These are phyloP conservation scores for Colletotrichum tamarilloi DNA, from an alignment of 2,329 filamentous ascomycete genomes.

Conservation along the genomic window DNA sequence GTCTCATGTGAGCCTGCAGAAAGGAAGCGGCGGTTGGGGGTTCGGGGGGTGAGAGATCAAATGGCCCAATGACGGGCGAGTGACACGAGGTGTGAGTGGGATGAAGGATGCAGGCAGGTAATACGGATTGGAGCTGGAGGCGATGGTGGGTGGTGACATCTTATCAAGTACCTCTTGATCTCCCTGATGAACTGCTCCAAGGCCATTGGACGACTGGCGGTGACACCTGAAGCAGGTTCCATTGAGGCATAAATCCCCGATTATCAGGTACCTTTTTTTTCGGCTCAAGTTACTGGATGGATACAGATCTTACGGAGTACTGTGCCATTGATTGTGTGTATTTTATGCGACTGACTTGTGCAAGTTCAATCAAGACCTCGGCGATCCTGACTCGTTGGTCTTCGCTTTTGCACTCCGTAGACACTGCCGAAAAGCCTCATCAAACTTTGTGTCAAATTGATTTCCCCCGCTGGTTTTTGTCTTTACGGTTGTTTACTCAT, in stretches of 20 bases:
- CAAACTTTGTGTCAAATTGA: neutral
- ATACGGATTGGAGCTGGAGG: slow-evolving; percentile 10
- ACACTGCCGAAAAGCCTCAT: neutral
- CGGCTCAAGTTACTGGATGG: neutral
- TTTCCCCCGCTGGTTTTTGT: neutral
- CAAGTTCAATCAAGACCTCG: neutral
- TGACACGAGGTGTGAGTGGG: slow-evolving; percentile 2
- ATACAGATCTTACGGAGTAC: neutral
- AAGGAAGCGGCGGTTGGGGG: slow-evolving; percentile 6
- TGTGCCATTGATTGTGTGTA: neutral
- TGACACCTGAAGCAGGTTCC: slow-evolving; percentile 14
- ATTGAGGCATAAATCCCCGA: slow-evolving; percentile 25
- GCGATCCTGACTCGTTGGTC: neutral
- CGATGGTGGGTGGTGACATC: slow-evolving; percentile 24
- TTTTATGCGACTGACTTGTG: neutral
- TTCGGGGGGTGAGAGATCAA: neutral
- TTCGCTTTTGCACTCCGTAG: neutral
- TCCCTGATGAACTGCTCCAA: slow-evolving; percentile 19
- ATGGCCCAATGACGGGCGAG: neutral
- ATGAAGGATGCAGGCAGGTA: slow-evolving; percentile 6
- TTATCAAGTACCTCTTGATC: slow-evolving; percentile 35
- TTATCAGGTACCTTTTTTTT: slow-evolving; percentile 1
- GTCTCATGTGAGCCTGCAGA: slow-evolving; percentile 10
- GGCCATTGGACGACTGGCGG: slow-evolving; percentile 24
- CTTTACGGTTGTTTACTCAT: neutral